phyloP scores from a whole-genome alignment of 2,329 filamentous ascomycete species.

The Fusarium staphyleae region DNA sequence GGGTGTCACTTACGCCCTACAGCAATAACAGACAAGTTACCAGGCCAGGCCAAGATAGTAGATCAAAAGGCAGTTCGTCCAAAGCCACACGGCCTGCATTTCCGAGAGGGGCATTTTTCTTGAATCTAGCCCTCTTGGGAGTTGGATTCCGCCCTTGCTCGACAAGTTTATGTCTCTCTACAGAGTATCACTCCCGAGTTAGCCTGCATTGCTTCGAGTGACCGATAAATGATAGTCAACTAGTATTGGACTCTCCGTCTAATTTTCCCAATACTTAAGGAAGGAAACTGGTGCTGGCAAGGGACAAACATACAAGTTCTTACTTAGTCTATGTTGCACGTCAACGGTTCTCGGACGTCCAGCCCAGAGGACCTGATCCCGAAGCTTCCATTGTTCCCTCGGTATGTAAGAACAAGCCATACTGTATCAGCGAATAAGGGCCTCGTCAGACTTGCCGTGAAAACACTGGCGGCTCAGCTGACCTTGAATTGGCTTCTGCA shows the following conservation, averaged over 20 bases:
- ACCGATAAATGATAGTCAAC: too few relatives aligned
- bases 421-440: not conserved
- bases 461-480: conserved; percentile 38
- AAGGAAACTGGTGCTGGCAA: not conserved
- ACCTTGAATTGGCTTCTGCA: conserved; percentile 22
- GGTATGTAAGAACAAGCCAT: conserved; percentile 8
- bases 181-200: not conserved
- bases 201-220: not conserved
- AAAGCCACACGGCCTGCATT: conserved; percentile 34
- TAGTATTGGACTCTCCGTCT: too few relatives aligned
- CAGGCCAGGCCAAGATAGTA: not conserved
- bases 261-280: too few relatives aligned
- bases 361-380: conserved; percentile 6
- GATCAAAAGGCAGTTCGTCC: conserved; percentile 21
- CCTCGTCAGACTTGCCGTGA: conserved; percentile 7
- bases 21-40: conserved; percentile 9
- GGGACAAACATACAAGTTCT: not conserved
- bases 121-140: conserved; percentile 20
- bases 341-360: too few relatives aligned
- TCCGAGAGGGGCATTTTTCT: conserved; percentile 26
- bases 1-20: conserved; percentile 28
- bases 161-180: conserved; percentile 14
- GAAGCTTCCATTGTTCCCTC: not conserved
- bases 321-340: too few relatives aligned
- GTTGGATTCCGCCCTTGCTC: conserved; percentile 32